Base-by-base conservation (phyloP, 495 filamentous ascomycete genomes). In the Aspergillus haitiensis region DNA sequence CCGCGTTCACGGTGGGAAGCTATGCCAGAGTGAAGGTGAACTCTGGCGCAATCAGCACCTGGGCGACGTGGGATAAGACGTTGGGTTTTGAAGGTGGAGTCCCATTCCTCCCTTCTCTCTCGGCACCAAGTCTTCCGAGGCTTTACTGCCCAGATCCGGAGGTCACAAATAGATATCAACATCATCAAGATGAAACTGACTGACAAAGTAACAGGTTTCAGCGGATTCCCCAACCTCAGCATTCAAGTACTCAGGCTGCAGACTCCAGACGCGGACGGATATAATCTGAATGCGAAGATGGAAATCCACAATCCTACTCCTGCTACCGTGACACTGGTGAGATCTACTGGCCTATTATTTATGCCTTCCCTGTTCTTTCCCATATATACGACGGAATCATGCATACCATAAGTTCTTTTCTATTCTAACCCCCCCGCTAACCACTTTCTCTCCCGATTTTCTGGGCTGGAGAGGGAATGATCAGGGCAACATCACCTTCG, bases 31-130 rank as follows among this genome's bases (percentile, higher is more conserved):
- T 42, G n/a, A 60, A 48, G 42, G 31, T 55, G 3, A 8, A 39
- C 0, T 12, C 52, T 36, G 58, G 37, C 0, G 51, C 21, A 40
- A 16, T 55, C 32, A 47, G 13, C 1, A 60, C 42, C n/a, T 47
- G 11, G 31, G 40, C 55, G 7, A 42, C 48, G 49, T 47, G 48
- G 16, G 15, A 37, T 32, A 55, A 60, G 51, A 37, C 12, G 1
- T 39, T 60, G 11, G 16, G n/a, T 3, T 37, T 60, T 7, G n/a
- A 47, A 10, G 58, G 58, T 60, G 39, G 39, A n/a, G 50, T 60
- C 11, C 27, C 35, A 2, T 56, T 47, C 31, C 7, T 46, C 21
- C 21, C n/a, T n/a, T n/a, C n/a, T n/a, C n/a, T n/a, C n/a, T n/a
- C n/a, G n/a, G n/a, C n/a, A n/a, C n/a, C n/a, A n/a, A n/a, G n/a